These are phyloP conservation scores for Penicillium canescens DNA, from an alignment of 495 filamentous ascomycete genomes.

Conservation along the genomic window DNA sequence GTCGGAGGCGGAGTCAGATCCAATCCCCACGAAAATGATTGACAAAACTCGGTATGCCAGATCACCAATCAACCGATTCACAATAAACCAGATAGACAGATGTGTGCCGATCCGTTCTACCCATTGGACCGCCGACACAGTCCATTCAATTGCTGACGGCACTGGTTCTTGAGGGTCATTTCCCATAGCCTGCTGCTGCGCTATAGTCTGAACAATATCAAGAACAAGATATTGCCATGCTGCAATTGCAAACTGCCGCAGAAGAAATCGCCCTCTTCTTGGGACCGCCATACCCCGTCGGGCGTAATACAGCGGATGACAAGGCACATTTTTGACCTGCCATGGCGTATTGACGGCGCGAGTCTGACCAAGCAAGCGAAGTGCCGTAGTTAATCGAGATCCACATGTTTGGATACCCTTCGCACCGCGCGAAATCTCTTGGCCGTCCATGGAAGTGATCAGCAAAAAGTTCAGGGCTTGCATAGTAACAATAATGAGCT, in stretches of 20 bases:
- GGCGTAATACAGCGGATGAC: conserved; percentile 3
- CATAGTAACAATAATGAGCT: conserved; percentile 2
- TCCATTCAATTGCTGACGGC: neutral
- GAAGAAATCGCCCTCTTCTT: neutral
- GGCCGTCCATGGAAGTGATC: neutral
- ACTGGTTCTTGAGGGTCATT: neutral
- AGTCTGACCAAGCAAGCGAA: neutral
- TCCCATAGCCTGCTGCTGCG: neutral
- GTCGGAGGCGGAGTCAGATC: neutral
- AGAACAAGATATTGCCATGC: conserved; percentile 9
- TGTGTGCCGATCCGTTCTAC: conserved; percentile 1
- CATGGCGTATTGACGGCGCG: conserved; percentile 1
- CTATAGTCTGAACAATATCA: neutral
- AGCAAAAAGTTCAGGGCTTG: conserved; percentile 7
- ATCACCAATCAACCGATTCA: conserved; percentile 1
- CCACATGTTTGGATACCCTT: neutral
- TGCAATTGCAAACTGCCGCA: conserved; percentile 3
- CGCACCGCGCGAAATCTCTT: neutral
- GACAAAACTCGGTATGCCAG: conserved; percentile 2
- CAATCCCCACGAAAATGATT: conserved; percentile 1
- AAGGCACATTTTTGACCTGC: conserved; percentile 9
- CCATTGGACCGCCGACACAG: conserved; percentile 1
- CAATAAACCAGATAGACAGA: conserved; percentile 4
- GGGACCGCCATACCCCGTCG: neutral
- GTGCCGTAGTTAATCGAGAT: neutral